phyloP scores from a whole-genome alignment of 208 protist genomes.

The Angomonas deanei region DNA sequence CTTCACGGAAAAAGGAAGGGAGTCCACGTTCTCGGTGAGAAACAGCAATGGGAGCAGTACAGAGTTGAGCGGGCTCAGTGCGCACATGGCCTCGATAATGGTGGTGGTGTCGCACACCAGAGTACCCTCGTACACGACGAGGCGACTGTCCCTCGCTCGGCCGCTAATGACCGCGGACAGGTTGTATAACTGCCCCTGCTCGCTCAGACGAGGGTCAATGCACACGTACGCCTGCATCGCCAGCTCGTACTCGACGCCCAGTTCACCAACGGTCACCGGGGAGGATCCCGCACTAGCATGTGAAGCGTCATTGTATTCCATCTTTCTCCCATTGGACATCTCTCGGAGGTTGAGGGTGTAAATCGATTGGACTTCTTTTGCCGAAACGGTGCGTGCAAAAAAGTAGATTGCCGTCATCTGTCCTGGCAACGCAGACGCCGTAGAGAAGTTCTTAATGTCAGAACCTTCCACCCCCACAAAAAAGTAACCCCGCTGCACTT shows the following conservation, averaged over 20 bases:
- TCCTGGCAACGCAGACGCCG: slow-evolving; percentile 42
- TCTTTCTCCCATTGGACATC: background rate
- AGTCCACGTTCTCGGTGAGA: slow-evolving; percentile 50
- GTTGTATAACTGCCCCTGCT: slow-evolving; percentile 74
- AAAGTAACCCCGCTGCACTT: slow-evolving; percentile 36
- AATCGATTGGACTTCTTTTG: slow-evolving; percentile 30
- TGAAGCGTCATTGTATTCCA: background rate
- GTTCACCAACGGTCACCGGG: background rate
- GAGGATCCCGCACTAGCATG: background rate
- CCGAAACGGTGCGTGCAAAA: slow-evolving; percentile 34
- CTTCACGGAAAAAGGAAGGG: slow-evolving; percentile 45
- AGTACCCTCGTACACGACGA: slow-evolving; percentile 72
- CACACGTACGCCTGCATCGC: slow-evolving; percentile 45
- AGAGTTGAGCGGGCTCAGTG: slow-evolving; percentile 58
- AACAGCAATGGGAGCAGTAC: slow-evolving; percentile 67
- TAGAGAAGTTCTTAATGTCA: slow-evolving; percentile 44
- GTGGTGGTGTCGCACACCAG: slow-evolving; percentile 51
- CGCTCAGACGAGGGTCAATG: slow-evolving; percentile 74
- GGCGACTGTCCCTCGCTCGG: slow-evolving; percentile 28
- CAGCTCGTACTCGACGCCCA: slow-evolving; percentile 23
- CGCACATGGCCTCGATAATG: slow-evolving; percentile 71
- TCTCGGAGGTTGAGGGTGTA: slow-evolving; percentile 2
- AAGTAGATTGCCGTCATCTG: slow-evolving; percentile 67
- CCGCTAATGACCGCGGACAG: slow-evolving; percentile 57
- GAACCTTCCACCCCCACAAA: slow-evolving; percentile 53